Base-by-base conservation (phyloP, 768 basidiomycete genomes). In the Lentinus tigrinus region DNA sequence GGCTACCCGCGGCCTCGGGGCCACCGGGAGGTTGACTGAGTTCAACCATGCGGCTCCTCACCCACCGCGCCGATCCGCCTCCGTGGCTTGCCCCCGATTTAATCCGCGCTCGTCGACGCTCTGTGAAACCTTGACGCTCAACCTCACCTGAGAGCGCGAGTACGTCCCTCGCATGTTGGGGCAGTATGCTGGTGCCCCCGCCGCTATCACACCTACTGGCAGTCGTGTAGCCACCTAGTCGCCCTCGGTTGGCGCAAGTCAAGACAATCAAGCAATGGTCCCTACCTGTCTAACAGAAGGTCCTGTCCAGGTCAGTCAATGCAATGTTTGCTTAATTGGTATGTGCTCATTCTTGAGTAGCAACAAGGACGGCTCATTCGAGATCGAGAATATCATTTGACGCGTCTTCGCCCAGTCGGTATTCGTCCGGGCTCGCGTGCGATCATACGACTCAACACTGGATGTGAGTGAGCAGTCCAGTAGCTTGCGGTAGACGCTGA, bases 201-300 rank as follows among this genome's bases (percentile, higher is more conserved):
- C 47, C 46, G n/a, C n/a, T n/a, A n/a, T n/a, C n/a, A n/a, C 1
- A 37, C 49, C 4, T 57, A 60, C 38, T 65, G 54, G 69, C 77
- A 67, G 16, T 74, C 70, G 26, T 89, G 86, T 67, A 70, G 64
- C 9, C 74, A 72, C 4, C 66, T 87, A 42, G 70, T 4, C 84
- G 88, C 3, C 78, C 88, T 23, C 82, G 88, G 21, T 92, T 84
- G 60, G 89, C 91, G 62, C 89, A 92, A 72, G 82, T 89, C 37
- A 78, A 86, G 63, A 82, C 81, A 8, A 79, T 91, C 54, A 78
- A 77, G 54, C 81, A 84, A 47, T 93, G 91, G 91, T 74, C 93
- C 31, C 69, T 90, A n/a, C 91, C 91, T 3, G 74, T 84, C 24
- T 76, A 80, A 61, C 84, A 81, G 60, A 73, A 78, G 55, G 72